Evolutionary conservation across 2,329 filamentous ascomycete genomes (phyloP), one percentile per base, ranked within the genome.

Genomic region (Stachybotrys chartarum): DNA sequence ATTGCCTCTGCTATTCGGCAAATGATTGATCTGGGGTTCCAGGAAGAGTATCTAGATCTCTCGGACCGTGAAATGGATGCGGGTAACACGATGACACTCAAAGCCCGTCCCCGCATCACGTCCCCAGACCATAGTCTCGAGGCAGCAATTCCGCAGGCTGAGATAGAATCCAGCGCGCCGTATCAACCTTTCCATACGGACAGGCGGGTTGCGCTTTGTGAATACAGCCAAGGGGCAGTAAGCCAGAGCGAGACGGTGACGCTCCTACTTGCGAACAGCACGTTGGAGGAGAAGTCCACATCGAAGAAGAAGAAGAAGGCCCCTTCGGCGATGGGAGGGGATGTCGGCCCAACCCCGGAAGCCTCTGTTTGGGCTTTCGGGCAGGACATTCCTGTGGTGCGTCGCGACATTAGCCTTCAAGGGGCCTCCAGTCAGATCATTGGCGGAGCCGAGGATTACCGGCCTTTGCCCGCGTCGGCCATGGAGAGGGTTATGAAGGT

Each of bases 111-210:
- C 47, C 64, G 67, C 54, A 68, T 64, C 63, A 64, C 60, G 60
- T 67, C 65, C 52, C 64, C 60, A 62, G 76, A 73, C 64, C 73
- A 69, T 64, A 75, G 71, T 55, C 80, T 76, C 68, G 87, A 76
- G 70, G 89, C 73, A 68, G 88, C 75, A 68, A 92, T 83, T 55
- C 84, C 84, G 1, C 83, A 86, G 60, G 91, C 90, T 6, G 92
- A 97, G 75, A 95, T 96, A 60, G 94, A 99, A 67, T 96, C 93
- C 1, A 97, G 93, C 66, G 89, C 92, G 5, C 91, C 93, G 2
- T 97, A 96, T 64, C 92, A 96, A 65, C 93, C 94, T 1, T 97
- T 97, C 75, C 93, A 97, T 68, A 94, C 92, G 0, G 92, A 97
- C 66, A 83, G 85, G 54, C 84, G 93, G 3, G 89, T 97, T 49